Base-by-base conservation (phyloP, 768 basidiomycete genomes). In the Collybia mongolica region DNA sequence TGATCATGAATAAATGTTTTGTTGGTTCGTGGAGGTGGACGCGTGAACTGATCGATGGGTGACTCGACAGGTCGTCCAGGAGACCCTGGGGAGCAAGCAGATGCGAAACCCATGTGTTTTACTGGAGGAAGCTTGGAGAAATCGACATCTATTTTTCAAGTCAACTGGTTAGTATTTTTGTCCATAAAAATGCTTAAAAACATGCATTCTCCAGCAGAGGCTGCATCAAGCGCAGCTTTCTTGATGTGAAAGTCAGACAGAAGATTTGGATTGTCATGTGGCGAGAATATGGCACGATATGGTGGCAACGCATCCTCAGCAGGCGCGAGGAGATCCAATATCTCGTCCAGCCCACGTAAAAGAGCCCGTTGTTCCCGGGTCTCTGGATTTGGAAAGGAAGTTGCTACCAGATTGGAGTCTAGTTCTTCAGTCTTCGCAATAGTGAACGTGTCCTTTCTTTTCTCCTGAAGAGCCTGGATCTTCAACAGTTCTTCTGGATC, bases 1-100 rank as follows among this genome's bases (percentile, higher is more conserved):
- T 77, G 76, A 37, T 75, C 65, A 52, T 75, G 61, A 48, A 79
- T 76, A 52, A 79, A 79, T 0, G 70, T 69, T 49, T 67, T 68
- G 29, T 54, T 39, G 18, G 35, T 48, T 6, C 58, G 52, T 8
- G 51, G 55, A 7, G 63, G 52, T 2, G 60, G 64, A 11, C 56
- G 63, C 2, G 44, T 52, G 20, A 41, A 47, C 43, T 64, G 62
- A 36, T 59, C 51, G 17, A 69, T 58, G 0, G 62, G 63, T 36
- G 54, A 35, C 20, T 65, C 60, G 9, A 19, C 38, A 11, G 53
- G 55, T 37, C 65, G 62, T 1, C 56, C 65, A 24, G 66, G 67
- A 1, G 66, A 69, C 15, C 51, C 61, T 41, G 64, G 66, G 1
- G 58, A 49, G 43, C 63, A 69, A 2, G 70, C 66, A n/a, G 68